phyloP scores from a whole-genome alignment of 345 rosid species.

The Cochlearia excelsa region DNA sequence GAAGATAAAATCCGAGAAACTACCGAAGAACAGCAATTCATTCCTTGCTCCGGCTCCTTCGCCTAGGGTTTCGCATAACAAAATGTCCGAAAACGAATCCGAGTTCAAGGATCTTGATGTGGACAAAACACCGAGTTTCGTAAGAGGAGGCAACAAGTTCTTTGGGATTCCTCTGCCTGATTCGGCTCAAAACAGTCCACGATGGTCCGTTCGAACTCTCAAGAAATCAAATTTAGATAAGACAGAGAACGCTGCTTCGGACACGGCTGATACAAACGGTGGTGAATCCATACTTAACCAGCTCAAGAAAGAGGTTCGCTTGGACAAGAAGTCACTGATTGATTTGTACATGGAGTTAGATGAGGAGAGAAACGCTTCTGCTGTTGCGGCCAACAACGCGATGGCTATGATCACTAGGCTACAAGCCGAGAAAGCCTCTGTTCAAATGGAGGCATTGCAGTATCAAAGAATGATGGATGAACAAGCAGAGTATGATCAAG shows the following conservation, averaged over 20 bases:
- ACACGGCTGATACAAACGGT: constrained; percentile 37
- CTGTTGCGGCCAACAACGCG: constrained; percentile 87
- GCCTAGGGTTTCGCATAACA: constrained; percentile 49
- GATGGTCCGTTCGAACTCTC: constrained; percentile 44
- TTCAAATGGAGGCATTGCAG: constrained; percentile 97
- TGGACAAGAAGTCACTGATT: constrained; percentile 80
- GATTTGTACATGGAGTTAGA: constrained; percentile 85
- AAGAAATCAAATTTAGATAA: constrained; percentile 57
- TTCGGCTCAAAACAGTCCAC: constrained; percentile 60
- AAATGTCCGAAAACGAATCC: no score
- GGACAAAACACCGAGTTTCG: constrained; percentile 54
- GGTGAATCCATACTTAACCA: constrained; percentile 56
- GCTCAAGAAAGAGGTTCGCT: constrained; percentile 67
- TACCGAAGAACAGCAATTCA: constrained; percentile 32
- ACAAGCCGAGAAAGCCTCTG: constrained; percentile 85
- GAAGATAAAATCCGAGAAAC: constrained; percentile 42
- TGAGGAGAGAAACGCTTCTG: constrained; percentile 86
- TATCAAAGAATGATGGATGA: constrained; percentile 99
- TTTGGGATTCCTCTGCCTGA: constrained; percentile 77
- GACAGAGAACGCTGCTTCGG: constrained; percentile 45
- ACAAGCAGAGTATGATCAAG: constrained; percentile 87
- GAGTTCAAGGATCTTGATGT: constrained; percentile 40
- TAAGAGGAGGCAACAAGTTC: constrained; percentile 53
- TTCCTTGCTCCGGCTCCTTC: constrained; percentile 57
- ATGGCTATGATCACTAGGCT: constrained; percentile 94